Conservation (phyloP, 2,329 filamentous ascomycete genomes). For the Pseudogymnoascus pannorum region DNA sequence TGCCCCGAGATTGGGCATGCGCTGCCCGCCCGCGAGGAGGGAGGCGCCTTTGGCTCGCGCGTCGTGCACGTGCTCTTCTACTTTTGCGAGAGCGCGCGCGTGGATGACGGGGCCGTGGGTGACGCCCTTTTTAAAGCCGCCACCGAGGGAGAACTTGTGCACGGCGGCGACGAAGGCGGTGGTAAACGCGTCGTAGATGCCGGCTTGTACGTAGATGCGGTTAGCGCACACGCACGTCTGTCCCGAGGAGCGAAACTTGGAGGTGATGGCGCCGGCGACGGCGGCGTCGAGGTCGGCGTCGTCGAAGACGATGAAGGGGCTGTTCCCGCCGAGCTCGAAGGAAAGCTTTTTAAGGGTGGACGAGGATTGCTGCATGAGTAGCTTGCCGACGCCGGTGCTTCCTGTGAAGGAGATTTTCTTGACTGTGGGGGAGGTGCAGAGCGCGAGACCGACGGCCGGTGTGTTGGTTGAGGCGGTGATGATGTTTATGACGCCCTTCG, state of each 20-base stretch:
- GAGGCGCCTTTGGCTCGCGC: constrained; percentile 56
- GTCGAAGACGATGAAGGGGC: constrained; percentile 57
- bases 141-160: constrained; percentile 51
- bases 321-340: constrained; percentile 59
- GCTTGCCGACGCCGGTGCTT: constrained; percentile 52
- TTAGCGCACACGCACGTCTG: constrained; percentile 61
- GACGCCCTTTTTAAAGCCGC: constrained; percentile 47
- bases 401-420: constrained; percentile 59
- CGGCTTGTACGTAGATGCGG: constrained; percentile 55
- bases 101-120: constrained; percentile 57
- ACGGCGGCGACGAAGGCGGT: constrained; percentile 46
- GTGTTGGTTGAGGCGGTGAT: constrained; percentile 53
- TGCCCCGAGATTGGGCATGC: constrained; percentile 41
- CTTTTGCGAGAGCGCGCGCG: constrained; percentile 48
- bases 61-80: constrained; percentile 53
- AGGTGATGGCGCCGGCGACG: constrained; percentile 37
- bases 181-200: constrained; percentile 55
- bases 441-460: constrained; percentile 45
- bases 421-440: constrained; percentile 49
- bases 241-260: constrained; percentile 55
- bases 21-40: constrained; percentile 52
- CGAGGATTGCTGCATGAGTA: constrained; percentile 52
- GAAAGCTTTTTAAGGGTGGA: constrained; percentile 57
- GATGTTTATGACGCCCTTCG: constrained; percentile 53
- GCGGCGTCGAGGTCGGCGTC: constrained; percentile 54